Conservation (phyloP, 768 basidiomycete species). For the Coprinopsis sp. region DNA sequence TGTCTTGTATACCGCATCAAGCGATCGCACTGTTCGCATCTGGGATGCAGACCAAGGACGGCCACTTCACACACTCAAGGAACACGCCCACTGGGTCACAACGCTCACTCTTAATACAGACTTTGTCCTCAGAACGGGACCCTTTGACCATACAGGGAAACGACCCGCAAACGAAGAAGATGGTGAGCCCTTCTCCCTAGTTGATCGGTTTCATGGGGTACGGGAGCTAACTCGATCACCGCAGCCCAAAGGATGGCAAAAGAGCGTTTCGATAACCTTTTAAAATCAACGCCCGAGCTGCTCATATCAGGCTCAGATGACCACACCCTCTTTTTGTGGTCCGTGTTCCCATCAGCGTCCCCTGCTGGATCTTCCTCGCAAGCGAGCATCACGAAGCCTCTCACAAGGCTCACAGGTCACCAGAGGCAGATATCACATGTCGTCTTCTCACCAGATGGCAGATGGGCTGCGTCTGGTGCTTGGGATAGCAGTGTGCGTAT, state of each 20-base stretch:
- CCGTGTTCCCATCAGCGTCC: slow-evolving; percentile 56
- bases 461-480: slow-evolving; percentile 86
- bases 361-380: slow-evolving; percentile 14
- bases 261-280: slow-evolving; percentile 69
- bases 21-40: slow-evolving; percentile 88
- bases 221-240: too few relatives aligned
- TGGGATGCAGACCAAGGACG: slow-evolving; percentile 92
- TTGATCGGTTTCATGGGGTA: too few relatives aligned
- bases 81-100: slow-evolving; percentile 99
- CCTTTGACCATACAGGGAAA: slow-evolving; percentile 86
- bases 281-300: slow-evolving; percentile 66
- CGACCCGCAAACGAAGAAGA: slow-evolving; percentile 76
- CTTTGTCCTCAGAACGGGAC: slow-evolving; percentile 90
- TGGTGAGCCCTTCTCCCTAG: slow-evolving; percentile 43
- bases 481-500: slow-evolving; percentile 89
- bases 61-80: slow-evolving; percentile 78
- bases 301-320: slow-evolving; percentile 97
- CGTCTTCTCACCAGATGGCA: slow-evolving; percentile 90
- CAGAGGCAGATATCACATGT: slow-evolving; percentile 94
- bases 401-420: slow-evolving; percentile 84
- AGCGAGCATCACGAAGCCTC: slow-evolving; percentile 37
- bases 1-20: slow-evolving; percentile 90
- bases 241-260: too few relatives aligned
- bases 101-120: slow-evolving; percentile 95
- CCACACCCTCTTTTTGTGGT: slow-evolving; percentile 97